phyloP scores from a whole-genome alignment of 2,329 filamentous ascomycete species.

The Calonectria leucothoes region DNA sequence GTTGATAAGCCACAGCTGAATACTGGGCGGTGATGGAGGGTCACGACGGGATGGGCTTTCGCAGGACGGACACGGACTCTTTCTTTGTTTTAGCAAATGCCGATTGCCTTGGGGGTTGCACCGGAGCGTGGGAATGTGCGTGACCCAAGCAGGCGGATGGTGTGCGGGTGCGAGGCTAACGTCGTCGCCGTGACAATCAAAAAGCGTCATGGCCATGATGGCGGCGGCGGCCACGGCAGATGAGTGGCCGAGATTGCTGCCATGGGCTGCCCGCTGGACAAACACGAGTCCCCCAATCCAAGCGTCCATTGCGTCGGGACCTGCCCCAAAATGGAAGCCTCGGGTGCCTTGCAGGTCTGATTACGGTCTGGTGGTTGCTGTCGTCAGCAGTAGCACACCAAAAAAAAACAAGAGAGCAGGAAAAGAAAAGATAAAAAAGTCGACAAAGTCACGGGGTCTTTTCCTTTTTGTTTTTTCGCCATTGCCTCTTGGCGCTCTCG shows the following conservation, averaged over 20 bases:
- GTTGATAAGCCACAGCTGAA: conserved; percentile 7
- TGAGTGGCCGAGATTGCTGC: conserved; percentile 9
- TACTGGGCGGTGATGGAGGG: background rate
- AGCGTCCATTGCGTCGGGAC: conserved; percentile 8
- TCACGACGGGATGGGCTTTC: background rate
- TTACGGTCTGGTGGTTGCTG: conserved; percentile 15
- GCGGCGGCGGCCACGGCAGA: conserved; percentile 7
- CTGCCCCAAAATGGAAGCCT: conserved; percentile 18
- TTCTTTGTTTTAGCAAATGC: background rate
- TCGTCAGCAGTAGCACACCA: conserved; percentile 9
- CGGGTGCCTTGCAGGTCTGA: conserved; percentile 29
- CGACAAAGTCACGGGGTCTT: background rate
- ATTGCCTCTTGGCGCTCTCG: background rate
- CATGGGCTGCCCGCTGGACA: background rate
- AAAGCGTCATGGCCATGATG: conserved; percentile 9
- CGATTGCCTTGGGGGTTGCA: background rate
- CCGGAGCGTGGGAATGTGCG: background rate
- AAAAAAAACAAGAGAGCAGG: background rate
- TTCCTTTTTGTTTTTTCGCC: background rate
- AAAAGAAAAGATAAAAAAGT: background rate
- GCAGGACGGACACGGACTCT: background rate
- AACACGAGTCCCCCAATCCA: conserved; percentile 5
- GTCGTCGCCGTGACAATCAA: background rate
- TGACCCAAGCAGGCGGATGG: background rate
- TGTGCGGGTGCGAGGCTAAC: conserved; percentile 7